Conservation (phyloP, 2,329 filamentous ascomycete species). For the Epichloe brachyelytri region DNA sequence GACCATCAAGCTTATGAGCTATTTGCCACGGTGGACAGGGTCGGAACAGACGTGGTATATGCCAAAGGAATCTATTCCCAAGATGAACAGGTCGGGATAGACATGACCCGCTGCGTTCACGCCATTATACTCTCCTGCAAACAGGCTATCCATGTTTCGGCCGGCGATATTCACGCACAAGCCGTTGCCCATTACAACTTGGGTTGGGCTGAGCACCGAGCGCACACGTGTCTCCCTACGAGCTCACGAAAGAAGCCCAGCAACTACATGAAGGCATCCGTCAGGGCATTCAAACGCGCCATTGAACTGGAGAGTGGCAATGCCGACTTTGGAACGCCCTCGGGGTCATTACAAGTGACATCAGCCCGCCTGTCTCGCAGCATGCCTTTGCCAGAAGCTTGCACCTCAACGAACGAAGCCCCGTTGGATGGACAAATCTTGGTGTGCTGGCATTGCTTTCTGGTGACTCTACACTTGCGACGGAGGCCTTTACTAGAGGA, state of each 20-base stretch:
- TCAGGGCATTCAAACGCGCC: slow-evolving; percentile 85
- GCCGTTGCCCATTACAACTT: slow-evolving; percentile 96
- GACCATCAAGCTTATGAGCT: slow-evolving; percentile 44
- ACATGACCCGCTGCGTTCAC: slow-evolving; percentile 49
- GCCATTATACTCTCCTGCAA: slow-evolving; percentile 78
- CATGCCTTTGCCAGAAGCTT: slow-evolving; percentile 87
- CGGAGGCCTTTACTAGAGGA: slow-evolving; percentile 76
- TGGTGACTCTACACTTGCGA: slow-evolving; percentile 73
- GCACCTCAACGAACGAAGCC: slow-evolving; percentile 81
- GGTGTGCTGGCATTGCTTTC: slow-evolving; percentile 77
- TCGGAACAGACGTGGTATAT: slow-evolving; percentile 31
- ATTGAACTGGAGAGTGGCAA: slow-evolving; percentile 94
- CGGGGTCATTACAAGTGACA: slow-evolving; percentile 74
- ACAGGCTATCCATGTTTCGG: slow-evolving; percentile 60
- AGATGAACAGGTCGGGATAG: slow-evolving; percentile 33
- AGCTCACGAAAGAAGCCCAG: slow-evolving; percentile 43
- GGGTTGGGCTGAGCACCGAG: slow-evolving; percentile 82
- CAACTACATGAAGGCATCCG: slow-evolving; percentile 64
- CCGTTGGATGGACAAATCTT: slow-evolving; percentile 80
- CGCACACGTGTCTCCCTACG: slow-evolving; percentile 52
- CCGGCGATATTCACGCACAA: slow-evolving; percentile 70
- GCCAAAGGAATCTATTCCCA: slow-evolving; percentile 32
- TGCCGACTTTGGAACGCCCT: slow-evolving; percentile 90
- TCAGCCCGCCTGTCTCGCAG: slow-evolving; percentile 80
- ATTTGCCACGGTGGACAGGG: slow-evolving; percentile 57